phyloP scores from a whole-genome alignment of 768 basidiomycete species.

The Phylloporus rhodoxanthus region DNA sequence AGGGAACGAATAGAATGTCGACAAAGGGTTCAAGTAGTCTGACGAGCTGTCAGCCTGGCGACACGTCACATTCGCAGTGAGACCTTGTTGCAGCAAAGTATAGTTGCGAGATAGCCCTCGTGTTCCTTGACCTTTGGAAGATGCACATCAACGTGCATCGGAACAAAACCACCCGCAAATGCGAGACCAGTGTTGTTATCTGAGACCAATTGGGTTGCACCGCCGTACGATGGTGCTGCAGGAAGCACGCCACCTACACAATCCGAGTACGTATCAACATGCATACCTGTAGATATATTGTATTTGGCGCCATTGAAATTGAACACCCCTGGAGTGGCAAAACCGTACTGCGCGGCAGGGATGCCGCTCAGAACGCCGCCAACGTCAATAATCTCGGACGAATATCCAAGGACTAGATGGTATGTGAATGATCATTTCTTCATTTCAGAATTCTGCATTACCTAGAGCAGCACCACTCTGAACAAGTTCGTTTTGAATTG shows the following conservation, averaged over 20 bases:
- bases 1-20: no score
- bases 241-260: background rate
- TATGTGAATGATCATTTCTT: background rate
- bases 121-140: background rate
- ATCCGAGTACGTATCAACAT: background rate
- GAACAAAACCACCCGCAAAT: background rate
- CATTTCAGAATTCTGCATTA: background rate
- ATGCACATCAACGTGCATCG: background rate
- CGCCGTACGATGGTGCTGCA: background rate
- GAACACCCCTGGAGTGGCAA: background rate
- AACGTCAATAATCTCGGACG: constrained; percentile 4
- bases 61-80: constrained; percentile 8
- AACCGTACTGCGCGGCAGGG: constrained; percentile 1
- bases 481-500: background rate
- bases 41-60: background rate
- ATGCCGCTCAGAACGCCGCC: constrained; percentile 9
- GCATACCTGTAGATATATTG: constrained; percentile 6
- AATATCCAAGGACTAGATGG: background rate
- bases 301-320: constrained; percentile 6
- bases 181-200: background rate
- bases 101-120: background rate
- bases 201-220: background rate
- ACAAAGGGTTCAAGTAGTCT: background rate
- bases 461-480: background rate
- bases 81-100: constrained; percentile 3